Conservation (phyloP, 768 basidiomycete species). For the Rubroboletus pulcherrimus region DNA sequence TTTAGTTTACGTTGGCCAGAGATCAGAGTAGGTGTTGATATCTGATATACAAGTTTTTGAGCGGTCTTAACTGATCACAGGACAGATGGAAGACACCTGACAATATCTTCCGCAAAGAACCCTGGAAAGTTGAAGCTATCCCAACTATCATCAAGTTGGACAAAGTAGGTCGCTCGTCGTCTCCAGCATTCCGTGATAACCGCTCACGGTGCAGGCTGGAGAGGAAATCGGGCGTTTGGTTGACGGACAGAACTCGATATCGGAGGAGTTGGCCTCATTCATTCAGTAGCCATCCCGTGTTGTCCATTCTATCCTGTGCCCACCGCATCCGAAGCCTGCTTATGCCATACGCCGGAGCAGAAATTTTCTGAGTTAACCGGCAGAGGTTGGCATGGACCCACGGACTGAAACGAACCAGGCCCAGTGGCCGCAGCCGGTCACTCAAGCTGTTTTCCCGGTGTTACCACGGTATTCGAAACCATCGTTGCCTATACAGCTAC, state of each 20-base stretch:
- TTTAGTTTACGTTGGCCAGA: conserved; percentile 69
- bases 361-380: not conserved
- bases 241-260: conserved; percentile 25
- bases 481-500: not conserved
- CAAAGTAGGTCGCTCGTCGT: conserved; percentile 43
- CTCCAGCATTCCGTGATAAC: not conserved
- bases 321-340: not conserved
- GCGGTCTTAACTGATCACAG: not conserved
- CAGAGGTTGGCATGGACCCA: not conserved
- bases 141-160: conserved; percentile 64
- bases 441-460: not conserved
- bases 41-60: not conserved
- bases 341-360: not conserved
- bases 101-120: conserved; percentile 57
- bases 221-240: conserved; percentile 29
- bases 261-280: conserved; percentile 19
- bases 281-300: conserved; percentile 9
- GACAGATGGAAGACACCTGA: conserved; percentile 62
- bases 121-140: conserved; percentile 56
- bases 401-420: not conserved
- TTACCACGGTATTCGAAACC: not conserved
- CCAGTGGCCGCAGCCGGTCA: not conserved
- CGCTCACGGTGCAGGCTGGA: conserved; percentile 16
- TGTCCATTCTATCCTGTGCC: conserved; percentile 1
- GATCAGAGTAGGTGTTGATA: conserved; percentile 47